Percentiles rank a stretch among this genome's conserved stretches.
Evolutionary conservation across 2,329 filamentous ascomycete genomes (phyloP).

Genomic region (Geoglossum cookeanum): DNA sequence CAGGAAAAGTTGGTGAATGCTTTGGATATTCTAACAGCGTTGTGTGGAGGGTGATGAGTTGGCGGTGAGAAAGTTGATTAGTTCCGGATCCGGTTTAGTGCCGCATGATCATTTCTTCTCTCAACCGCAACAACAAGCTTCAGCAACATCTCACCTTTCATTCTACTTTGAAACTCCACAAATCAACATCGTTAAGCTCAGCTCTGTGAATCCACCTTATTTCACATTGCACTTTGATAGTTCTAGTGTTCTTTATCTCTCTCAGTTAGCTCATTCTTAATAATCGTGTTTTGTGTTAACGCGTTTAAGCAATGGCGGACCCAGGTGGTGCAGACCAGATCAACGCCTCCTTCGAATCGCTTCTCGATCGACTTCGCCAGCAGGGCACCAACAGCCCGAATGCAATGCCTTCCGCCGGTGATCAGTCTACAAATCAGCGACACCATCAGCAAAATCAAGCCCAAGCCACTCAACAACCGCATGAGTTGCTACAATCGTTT

Average conservation of each 20-base stretch:
- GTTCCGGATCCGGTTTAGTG: background rate
- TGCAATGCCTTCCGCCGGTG: background rate
- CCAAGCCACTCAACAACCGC: background rate
- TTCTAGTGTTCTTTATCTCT: background rate
- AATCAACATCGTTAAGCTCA: background rate
- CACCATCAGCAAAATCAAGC: background rate
- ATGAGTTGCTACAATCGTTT: slow-evolving; percentile 13
- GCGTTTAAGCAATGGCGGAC: background rate
- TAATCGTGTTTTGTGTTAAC: background rate
- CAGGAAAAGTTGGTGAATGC: background rate
- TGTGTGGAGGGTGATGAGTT: background rate
- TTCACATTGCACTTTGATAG: no score
- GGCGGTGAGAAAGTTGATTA: background rate
- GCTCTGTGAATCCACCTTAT: background rate
- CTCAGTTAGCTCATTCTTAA: background rate
- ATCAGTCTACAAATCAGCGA: background rate
- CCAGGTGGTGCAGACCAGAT: background rate
- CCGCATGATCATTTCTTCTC: background rate
- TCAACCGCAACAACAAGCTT: background rate
- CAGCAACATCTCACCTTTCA: background rate
- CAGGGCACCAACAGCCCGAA: background rate
- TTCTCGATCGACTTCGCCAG: slow-evolving; percentile 2
- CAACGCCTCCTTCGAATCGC: slow-evolving; percentile 1
- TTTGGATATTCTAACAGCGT: background rate
- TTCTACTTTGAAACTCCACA: background rate